A percentile compares a stretch with the other conserved stretches of the same genome.
phyloP scores from a whole-genome alignment of 305 asterid species.

The Solanum aculeatissimum region DNA sequence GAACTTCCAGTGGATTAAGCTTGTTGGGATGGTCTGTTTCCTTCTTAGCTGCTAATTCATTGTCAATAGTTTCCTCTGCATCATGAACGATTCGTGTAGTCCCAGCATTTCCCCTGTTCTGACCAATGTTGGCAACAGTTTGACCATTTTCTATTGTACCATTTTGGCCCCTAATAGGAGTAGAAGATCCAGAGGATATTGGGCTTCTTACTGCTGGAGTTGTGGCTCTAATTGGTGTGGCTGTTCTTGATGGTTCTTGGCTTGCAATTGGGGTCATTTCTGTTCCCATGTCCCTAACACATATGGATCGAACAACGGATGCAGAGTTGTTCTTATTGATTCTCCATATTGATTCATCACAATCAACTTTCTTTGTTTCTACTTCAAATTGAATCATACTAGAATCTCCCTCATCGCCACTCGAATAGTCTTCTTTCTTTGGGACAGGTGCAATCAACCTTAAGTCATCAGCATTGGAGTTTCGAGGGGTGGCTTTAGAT shows the following conservation, averaged over 20 bases:
- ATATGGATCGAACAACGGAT: constrained; percentile 41
- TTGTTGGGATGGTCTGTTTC: constrained; percentile 21
- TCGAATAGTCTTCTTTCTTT: constrained; percentile 21
- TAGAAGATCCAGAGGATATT: constrained; percentile 34
- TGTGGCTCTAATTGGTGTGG: constrained; percentile 60
- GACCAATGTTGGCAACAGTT: constrained; percentile 6
- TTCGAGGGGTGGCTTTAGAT: constrained; percentile 57
- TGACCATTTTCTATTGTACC: constrained; percentile 16
- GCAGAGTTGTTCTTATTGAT: constrained; percentile 34
- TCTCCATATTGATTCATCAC: constrained; percentile 62
- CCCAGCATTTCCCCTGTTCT: constrained; percentile 18
- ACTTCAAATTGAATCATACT: constrained; percentile 11
- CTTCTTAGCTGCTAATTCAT: constrained; percentile 2
- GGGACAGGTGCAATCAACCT: constrained; percentile 34
- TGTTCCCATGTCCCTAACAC: constrained; percentile 87
- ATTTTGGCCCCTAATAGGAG: constrained; percentile 33
- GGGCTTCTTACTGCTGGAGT: constrained; percentile 50
- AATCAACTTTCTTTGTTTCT: constrained; percentile 33
- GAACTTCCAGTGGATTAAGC: constrained; percentile 53
- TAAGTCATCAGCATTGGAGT: constrained; percentile 60
- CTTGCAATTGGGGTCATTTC: constrained; percentile 88
- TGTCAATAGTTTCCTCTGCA: constrained; percentile 21
- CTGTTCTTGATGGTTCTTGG: constrained; percentile 78
- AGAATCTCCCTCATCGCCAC: constrained; percentile 20
- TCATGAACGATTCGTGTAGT: constrained; percentile 17